Evolutionary conservation across 768 basidiomycete genomes (phyloP), one percentile per base, ranked within the genome.

Genomic region (Leccinum imitatum): DNA sequence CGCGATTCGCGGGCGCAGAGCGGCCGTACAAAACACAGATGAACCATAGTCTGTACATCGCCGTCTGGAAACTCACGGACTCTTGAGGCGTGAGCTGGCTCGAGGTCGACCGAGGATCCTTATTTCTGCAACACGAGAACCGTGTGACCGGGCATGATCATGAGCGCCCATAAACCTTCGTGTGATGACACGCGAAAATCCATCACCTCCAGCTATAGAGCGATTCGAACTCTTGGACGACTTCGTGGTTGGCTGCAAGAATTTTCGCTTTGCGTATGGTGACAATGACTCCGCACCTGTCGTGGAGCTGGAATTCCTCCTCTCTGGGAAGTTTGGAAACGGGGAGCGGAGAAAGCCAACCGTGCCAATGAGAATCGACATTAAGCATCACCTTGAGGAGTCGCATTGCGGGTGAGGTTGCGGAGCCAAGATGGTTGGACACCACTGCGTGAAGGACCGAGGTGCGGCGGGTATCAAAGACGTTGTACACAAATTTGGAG

Each of bases 51-150:
- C 41, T 44, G 41, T 44, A 44, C 41, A n/a, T 44, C 41, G 41
- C 41, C n/a, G n/a, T n/a, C 41, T 44, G 41, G 41, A 44, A 44
- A 44, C n/a, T 44, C 41, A 10, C 41, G 41, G 41, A 44, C 10
- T 44, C 41, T 44, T 44, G 41, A 44, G 41, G 41, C 41, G 41
- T 44, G 41, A 44, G 41, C 15, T 9, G 41, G n/a, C 41, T 44
- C n/a, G 41, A 44, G 9, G 17, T 44, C n/a, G 41, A 44, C n/a
- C 41, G 61, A 9, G 74, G 74, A 59, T 79, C 75, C 60, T 79
- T 78, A 60, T 75, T 55, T 55, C 80, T 79, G 50, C 30, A 46
- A 50, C 14, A 10, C n/a, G 39, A n/a, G 9, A 14, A 3, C 52
- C n/a, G 15, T 13, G n/a, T 31, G 31, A 31, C 31, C n/a, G n/a